These are phyloP conservation scores for Raffaelea arxii DNA, from an alignment of 2,329 filamentous ascomycete genomes.

Conservation along the genomic window DNA sequence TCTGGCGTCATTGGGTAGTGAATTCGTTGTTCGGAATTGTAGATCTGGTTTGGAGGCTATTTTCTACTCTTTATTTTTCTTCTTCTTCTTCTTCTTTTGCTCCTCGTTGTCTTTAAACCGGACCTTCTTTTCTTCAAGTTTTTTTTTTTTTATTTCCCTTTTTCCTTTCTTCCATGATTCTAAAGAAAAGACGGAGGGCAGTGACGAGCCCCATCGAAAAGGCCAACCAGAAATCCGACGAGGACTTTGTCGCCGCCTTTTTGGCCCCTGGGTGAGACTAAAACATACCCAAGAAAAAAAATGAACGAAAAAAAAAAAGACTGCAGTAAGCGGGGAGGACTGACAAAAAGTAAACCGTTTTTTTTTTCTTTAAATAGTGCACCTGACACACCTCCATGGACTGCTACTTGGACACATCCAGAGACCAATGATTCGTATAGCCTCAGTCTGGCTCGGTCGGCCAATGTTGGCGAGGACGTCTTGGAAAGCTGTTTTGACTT, in stretches of 20 bases:
- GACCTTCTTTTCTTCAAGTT: not conserved
- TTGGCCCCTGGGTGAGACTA: slow-evolving; percentile 31
- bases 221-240: slow-evolving; percentile 37
- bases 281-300: slow-evolving; percentile 1
- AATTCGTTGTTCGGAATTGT: too few species aligned
- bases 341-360: not conserved
- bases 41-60: too few species aligned
- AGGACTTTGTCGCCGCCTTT: slow-evolving; percentile 38
- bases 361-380: slow-evolving; percentile 3
- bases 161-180: slow-evolving; percentile 6
- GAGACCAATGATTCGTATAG: slow-evolving; percentile 28
- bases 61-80: too few species aligned
- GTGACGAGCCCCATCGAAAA: slow-evolving; percentile 30
- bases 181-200: slow-evolving; percentile 7
- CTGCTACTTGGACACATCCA: slow-evolving; percentile 40
- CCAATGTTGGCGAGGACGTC: slow-evolving; percentile 30
- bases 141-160: not conserved
- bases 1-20: too few species aligned
- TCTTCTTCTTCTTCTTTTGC: not conserved
- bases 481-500: slow-evolving; percentile 44
- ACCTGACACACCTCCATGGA: slow-evolving; percentile 14
- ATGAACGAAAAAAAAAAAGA: too few species aligned
- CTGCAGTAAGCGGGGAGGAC: not conserved
- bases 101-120: not conserved
- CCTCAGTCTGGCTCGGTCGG: slow-evolving; percentile 32